A percentile compares a stretch with the other conserved stretches of the same genome.
phyloP scores from a whole-genome alignment of 768 basidiomycete species.

The Tulasnella sp. region DNA sequence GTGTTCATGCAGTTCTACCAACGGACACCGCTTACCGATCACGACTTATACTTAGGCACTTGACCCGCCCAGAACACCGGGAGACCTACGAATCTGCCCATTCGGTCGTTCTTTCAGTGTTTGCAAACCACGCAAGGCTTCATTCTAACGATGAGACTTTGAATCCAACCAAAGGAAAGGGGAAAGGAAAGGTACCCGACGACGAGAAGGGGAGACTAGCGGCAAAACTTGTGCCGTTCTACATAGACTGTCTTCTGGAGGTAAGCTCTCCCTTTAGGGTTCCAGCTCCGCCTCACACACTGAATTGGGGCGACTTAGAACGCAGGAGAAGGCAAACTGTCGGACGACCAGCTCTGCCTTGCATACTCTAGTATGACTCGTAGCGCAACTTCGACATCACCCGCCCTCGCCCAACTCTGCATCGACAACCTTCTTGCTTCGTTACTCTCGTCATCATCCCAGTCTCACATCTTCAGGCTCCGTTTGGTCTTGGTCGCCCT shows the following conservation, averaged over 20 bases:
- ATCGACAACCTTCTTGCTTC: constrained; percentile 47
- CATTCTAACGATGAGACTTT: constrained; percentile 1
- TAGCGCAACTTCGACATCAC: constrained; percentile 42
- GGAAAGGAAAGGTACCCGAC: constrained; percentile 29
- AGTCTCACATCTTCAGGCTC: constrained; percentile 43
- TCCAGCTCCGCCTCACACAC: background rate
- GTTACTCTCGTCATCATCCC: constrained; percentile 24
- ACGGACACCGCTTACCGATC: constrained; percentile 10
- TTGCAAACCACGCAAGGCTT: constrained; percentile 51
- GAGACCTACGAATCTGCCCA: constrained; percentile 84
- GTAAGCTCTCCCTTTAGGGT: constrained; percentile 34
- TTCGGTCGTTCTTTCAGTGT: constrained; percentile 69
- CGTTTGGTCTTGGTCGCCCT: constrained; percentile 57
- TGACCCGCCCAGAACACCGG: constrained; percentile 49
- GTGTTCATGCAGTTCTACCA: constrained; percentile 25
- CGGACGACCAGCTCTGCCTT: constrained; percentile 56
- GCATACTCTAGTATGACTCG: constrained; percentile 67
- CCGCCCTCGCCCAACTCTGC: constrained; percentile 61
- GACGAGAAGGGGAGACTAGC: constrained; percentile 29
- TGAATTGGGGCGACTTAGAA: constrained; percentile 40
- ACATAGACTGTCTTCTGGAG: constrained; percentile 60
- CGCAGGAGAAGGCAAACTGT: constrained; percentile 53
- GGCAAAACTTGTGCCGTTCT: constrained; percentile 62
- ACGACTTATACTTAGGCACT: constrained; percentile 40
- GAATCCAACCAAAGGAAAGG: constrained; percentile 7